Conservation (phyloP, 2,329 filamentous ascomycete species). For the Stagonosporopsis tanaceti region DNA sequence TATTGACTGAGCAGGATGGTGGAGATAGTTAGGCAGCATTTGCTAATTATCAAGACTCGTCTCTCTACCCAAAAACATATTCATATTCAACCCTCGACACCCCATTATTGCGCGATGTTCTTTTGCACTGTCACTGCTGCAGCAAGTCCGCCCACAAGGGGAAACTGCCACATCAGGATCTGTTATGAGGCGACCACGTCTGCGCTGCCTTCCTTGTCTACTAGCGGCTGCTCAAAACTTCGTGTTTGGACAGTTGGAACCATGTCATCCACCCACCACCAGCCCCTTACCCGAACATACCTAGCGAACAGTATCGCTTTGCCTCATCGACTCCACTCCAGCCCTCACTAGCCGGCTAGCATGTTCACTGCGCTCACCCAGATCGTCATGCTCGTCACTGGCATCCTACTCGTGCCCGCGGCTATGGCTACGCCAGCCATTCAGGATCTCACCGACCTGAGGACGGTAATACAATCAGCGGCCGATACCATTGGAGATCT, state of each 20-base stretch:
- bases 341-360: conserved; percentile 11
- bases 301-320: conserved; percentile 28
- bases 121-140: background rate
- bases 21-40: background rate
- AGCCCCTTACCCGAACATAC: conserved; percentile 21
- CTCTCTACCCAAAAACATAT: background rate
- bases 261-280: background rate
- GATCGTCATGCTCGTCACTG: conserved; percentile 37
- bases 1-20: background rate
- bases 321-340: conserved; percentile 9
- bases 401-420: conserved; percentile 35
- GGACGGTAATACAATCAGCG: conserved; percentile 37
- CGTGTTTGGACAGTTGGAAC: background rate
- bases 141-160: background rate
- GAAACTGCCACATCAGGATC: background rate
- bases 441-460: conserved; percentile 42
- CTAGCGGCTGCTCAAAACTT: background rate
- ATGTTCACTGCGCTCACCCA: conserved; percentile 7
- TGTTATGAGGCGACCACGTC: background rate
- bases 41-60: background rate
- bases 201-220: background rate
- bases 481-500: conserved; percentile 39
- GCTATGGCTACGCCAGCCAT: conserved; percentile 35
- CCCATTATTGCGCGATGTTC: background rate
- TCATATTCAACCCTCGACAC: background rate